Conservation (phyloP, 208 protist species). For the Trypanosomatidae sp. region DNA sequence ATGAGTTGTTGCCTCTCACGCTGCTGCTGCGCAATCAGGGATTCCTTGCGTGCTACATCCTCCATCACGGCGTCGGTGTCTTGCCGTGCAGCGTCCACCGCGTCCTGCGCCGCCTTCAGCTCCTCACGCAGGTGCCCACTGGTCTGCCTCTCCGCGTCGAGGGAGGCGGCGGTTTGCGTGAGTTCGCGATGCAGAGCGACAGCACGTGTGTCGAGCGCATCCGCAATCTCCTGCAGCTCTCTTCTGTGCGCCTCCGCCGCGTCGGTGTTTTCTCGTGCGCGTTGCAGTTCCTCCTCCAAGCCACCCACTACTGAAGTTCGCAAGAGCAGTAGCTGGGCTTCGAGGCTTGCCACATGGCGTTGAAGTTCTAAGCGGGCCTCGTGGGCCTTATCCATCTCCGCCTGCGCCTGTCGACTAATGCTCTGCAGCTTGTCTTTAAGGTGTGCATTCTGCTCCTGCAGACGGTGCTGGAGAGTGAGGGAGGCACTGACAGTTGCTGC, state of each 20-base stretch:
- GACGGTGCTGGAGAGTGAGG: background rate
- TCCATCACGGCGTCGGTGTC: background rate
- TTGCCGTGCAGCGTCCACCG: background rate
- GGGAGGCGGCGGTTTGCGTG: background rate
- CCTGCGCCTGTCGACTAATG: constrained; percentile 23
- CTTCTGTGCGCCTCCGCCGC: constrained; percentile 5
- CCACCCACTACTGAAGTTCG: constrained; percentile 21
- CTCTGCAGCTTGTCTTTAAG: constrained; percentile 19
- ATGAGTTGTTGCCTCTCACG: constrained; percentile 23
- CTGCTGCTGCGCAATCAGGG: constrained; percentile 21
- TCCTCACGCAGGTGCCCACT: constrained; percentile 6
- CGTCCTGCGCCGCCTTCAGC: constrained; percentile 4
- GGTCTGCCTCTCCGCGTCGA: constrained; percentile 2
- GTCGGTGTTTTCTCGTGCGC: constrained; percentile 1
- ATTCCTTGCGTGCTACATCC: constrained; percentile 1
- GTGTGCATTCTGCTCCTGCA: constrained; percentile 26
- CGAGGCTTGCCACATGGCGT: constrained; percentile 12
- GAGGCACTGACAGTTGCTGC: no score
- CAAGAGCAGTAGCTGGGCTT: constrained; percentile 23
- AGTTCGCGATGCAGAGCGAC: constrained; percentile 3
- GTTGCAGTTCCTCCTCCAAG: constrained; percentile 11
- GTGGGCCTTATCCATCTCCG: constrained; percentile 28
- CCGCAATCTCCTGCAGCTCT: constrained; percentile 9
- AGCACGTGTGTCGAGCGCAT: background rate
- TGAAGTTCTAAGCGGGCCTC: constrained; percentile 18